Conservation (phyloP, 306 rosid genomes). For the Sechiopsis laciniata region DNA sequence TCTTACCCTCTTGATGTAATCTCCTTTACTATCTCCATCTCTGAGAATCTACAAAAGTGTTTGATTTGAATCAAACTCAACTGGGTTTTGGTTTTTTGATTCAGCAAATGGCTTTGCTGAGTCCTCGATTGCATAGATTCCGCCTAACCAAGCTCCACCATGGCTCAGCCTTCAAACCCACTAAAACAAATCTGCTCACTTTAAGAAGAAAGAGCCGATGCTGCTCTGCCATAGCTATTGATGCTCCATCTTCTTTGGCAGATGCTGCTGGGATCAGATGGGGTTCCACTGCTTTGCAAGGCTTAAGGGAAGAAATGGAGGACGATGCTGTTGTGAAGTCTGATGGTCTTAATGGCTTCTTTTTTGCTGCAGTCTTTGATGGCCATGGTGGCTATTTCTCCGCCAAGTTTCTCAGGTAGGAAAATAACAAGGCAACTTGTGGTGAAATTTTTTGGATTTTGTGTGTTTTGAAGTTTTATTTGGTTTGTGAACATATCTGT, state of each 20-base stretch:
- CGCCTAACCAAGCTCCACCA: conserved; percentile 39
- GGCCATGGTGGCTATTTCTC: conserved; percentile 92
- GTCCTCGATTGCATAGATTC: conserved; percentile 63
- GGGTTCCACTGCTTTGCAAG: conserved; percentile 80
- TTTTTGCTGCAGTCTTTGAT: conserved; percentile 90
- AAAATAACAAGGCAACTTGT: neutral
- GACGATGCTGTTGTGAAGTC: conserved; percentile 62
- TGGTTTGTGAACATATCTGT: neutral
- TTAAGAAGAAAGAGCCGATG: conserved; percentile 33
- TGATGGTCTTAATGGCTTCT: conserved; percentile 53
- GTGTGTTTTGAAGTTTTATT: neutral
- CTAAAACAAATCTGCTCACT: conserved; percentile 26
- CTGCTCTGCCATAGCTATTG: conserved; percentile 83
- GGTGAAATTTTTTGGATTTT: neutral
- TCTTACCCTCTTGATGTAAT: conserved; percentile 33
- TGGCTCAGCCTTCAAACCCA: conserved; percentile 27
- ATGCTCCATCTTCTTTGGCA: conserved; percentile 56
- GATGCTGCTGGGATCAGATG: conserved; percentile 60
- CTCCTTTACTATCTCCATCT: conserved; percentile 19
- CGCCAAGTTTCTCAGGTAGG: conserved; percentile 73
- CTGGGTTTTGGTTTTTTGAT: conserved; percentile 8
- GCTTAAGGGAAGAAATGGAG: conserved; percentile 87
- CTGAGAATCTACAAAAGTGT: conserved; percentile 8
- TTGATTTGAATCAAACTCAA: conserved; percentile 1
- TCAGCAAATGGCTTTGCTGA: conserved; percentile 64